Percentiles rank a stretch among this genome's conserved stretches.
These are phyloP conservation scores for Aspergillus coremiiformis DNA, from an alignment of 495 filamentous ascomycete genomes.

Conservation along the genomic window DNA sequence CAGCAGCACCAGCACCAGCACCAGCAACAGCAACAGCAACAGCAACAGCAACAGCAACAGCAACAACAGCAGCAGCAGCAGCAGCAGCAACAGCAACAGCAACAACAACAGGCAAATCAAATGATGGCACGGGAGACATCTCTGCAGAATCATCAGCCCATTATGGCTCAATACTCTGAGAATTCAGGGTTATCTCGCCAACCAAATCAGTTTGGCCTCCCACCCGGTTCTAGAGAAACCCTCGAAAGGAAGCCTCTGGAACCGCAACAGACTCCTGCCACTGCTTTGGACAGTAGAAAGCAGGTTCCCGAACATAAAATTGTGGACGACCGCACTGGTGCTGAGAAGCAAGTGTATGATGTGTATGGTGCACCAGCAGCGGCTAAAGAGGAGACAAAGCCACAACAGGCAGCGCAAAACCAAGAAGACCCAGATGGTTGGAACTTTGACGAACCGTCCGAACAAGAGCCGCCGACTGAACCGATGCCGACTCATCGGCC, in stretches of 20 bases:
- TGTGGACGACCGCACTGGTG: constrained; percentile 49
- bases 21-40: constrained; percentile 31
- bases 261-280: constrained; percentile 29
- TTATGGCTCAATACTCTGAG: constrained; percentile 38
- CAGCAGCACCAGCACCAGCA: constrained; percentile 37
- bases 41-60: constrained; percentile 38
- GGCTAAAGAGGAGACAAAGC: constrained; percentile 27
- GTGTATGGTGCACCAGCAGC: constrained; percentile 43
- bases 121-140: constrained; percentile 39
- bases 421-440: constrained; percentile 65
- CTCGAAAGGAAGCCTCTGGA: constrained; percentile 35
- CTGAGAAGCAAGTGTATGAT: constrained; percentile 51
- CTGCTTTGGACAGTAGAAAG: constrained; percentile 34
- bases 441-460: constrained; percentile 75
- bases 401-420: constrained; percentile 31
- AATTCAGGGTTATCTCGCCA: constrained; percentile 29
- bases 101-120: constrained; percentile 41
- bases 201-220: constrained; percentile 26
- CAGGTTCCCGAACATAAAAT: constrained; percentile 31
- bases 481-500: constrained; percentile 55
- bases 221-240: constrained; percentile 19
- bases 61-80: constrained; percentile 33
- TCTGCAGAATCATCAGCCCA: constrained; percentile 42
- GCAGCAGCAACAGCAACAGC: too few species aligned
- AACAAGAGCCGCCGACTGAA: constrained; percentile 37